Percentiles rank a stretch among this genome's conserved stretches.
These are phyloP conservation scores for Geotrichum klebahnii DNA, from an alignment of 1,139 yeast species.

Conservation along the genomic window DNA sequence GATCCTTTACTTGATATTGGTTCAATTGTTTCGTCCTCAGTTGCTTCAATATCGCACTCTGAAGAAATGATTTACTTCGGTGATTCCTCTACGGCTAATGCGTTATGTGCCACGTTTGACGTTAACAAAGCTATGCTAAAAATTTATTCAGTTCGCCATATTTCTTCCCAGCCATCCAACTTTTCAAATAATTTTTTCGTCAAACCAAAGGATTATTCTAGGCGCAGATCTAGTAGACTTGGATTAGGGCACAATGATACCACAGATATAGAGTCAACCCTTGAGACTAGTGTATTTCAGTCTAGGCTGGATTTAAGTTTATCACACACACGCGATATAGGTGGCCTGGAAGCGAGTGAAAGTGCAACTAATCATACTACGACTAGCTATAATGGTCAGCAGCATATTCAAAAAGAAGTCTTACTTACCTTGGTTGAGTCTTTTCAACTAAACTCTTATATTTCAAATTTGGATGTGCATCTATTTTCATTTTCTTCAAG, in stretches of 20 bases:
- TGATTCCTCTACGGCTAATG: slow-evolving; percentile 17
- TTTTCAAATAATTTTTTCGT: slow-evolving; percentile 12
- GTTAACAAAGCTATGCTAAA: slow-evolving; percentile 24
- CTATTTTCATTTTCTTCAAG: background rate
- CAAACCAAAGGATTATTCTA: slow-evolving; percentile 8
- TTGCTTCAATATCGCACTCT: slow-evolving; percentile 55
- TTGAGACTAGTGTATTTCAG: slow-evolving; percentile 15
- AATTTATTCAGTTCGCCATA: slow-evolving; percentile 31
- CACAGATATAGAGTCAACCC: slow-evolving; percentile 8
- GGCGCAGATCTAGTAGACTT: slow-evolving; percentile 21
- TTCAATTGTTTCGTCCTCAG: slow-evolving; percentile 63
- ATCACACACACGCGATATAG: slow-evolving; percentile 13
- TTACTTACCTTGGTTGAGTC: slow-evolving; percentile 13
- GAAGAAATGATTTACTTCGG: slow-evolving; percentile 48
- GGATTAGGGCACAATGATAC: slow-evolving; percentile 13
- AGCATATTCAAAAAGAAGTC: slow-evolving; percentile 13
- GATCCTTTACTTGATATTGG: slow-evolving; percentile 72
- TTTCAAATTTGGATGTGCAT: slow-evolving; percentile 1
- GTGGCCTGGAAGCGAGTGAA: slow-evolving; percentile 10
- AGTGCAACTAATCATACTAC: slow-evolving; percentile 6
- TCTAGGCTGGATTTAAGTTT: slow-evolving; percentile 14
- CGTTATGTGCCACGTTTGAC: slow-evolving; percentile 33
- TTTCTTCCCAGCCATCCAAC: slow-evolving; percentile 7
- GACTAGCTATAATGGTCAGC: slow-evolving; percentile 3
- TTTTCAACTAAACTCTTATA: slow-evolving; percentile 7